Conservation (phyloP, 192 early-diverging fungal genomes). For the Umbelopsis sp. region DNA sequence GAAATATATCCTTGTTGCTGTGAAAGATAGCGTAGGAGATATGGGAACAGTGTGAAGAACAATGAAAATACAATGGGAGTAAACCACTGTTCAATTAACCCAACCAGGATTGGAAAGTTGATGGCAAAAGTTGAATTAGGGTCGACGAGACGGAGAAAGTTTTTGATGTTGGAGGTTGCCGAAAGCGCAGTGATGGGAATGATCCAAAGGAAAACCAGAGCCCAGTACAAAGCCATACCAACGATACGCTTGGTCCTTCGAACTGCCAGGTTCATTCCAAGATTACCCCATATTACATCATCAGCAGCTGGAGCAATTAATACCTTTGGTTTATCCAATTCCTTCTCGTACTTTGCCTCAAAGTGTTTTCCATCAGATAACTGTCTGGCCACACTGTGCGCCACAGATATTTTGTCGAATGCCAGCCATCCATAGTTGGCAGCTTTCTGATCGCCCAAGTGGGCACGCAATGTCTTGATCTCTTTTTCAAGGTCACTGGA, state of each 20-base stretch:
- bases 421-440: constrained; percentile 74
- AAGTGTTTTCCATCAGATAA: constrained; percentile 28
- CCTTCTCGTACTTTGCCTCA: not conserved
- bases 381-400: constrained; percentile 46
- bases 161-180: constrained; percentile 60
- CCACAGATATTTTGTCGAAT: constrained; percentile 57
- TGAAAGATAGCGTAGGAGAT: constrained; percentile 64
- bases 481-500: constrained; percentile 60
- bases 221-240: constrained; percentile 49
- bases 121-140: constrained; percentile 51
- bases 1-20: constrained; percentile 74
- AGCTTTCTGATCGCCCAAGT: constrained; percentile 49
- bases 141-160: constrained; percentile 60
- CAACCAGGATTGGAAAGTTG: constrained; percentile 53
- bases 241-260: constrained; percentile 48
- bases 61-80: constrained; percentile 66
- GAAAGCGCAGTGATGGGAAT: constrained; percentile 69
- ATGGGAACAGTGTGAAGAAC: constrained; percentile 65
- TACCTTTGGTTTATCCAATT: constrained; percentile 37
- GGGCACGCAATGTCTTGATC: constrained; percentile 54
- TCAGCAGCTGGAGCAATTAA: constrained; percentile 65
- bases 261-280: constrained; percentile 52
- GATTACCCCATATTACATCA: constrained; percentile 79
- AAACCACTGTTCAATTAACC: constrained; percentile 66
- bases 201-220: constrained; percentile 66